Evolutionary conservation across 2,329 filamentous ascomycete species (phyloP).

Genomic region (Capronia coronata): DNA sequence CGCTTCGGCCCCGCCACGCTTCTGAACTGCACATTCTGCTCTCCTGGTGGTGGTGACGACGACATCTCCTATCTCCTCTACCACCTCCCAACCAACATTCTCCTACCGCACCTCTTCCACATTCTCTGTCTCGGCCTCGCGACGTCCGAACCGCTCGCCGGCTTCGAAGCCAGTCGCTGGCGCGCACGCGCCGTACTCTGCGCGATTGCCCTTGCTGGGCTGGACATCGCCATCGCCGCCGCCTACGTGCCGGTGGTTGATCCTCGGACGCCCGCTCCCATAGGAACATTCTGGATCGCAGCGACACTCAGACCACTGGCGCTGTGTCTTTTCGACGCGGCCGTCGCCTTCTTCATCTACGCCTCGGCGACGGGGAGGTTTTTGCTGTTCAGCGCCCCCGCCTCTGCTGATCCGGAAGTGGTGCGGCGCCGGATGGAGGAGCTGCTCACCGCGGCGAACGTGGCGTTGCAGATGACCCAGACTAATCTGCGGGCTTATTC

Average conservation of each 20-base stretch:
- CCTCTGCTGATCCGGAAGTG: constrained; percentile 57
- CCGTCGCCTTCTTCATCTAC: constrained; percentile 62
- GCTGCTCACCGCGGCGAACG: constrained; percentile 41
- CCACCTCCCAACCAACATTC: constrained; percentile 60
- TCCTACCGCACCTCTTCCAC: constrained; percentile 75
- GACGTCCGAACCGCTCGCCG: constrained; percentile 63
- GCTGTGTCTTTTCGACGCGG: constrained; percentile 59
- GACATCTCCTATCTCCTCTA: constrained; percentile 70
- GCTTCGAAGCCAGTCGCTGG: constrained; percentile 41
- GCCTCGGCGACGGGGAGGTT: constrained; percentile 73
- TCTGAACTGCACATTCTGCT: constrained; percentile 75
- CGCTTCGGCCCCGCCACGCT: constrained; percentile 72
- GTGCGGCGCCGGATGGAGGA: constrained; percentile 27
- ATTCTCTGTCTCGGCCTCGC: constrained; percentile 63
- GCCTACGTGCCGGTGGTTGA: constrained; percentile 52
- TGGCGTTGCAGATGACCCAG: constrained; percentile 53
- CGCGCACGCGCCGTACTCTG: constrained; percentile 58
- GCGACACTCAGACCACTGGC: constrained; percentile 56
- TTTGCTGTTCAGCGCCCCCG: constrained; percentile 56
- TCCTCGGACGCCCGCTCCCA: constrained; percentile 33
- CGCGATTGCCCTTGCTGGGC: constrained; percentile 49
- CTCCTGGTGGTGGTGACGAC: constrained; percentile 60
- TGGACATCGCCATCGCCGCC: constrained; percentile 61
- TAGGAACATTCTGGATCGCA: constrained; percentile 60
- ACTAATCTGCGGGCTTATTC: constrained; percentile 65